Conservation (phyloP, 495 filamentous ascomycete genomes). For the Xylaria castorea region DNA sequence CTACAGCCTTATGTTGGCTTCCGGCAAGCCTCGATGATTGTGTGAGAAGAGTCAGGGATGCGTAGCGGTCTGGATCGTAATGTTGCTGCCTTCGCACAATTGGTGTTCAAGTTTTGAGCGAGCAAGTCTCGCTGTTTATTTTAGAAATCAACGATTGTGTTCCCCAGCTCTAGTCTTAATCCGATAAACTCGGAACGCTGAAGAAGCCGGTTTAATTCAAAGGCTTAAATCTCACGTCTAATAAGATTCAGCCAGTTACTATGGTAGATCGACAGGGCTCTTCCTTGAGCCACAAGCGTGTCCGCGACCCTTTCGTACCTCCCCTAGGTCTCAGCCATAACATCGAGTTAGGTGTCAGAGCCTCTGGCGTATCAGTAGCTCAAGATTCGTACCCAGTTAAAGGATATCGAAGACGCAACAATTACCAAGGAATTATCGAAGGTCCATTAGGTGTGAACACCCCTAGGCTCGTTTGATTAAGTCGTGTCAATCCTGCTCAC, state of each 20-base stretch:
- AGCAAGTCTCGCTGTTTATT: neutral
- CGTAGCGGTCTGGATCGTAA: neutral
- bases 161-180: neutral
- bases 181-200: neutral
- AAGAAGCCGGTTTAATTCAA: neutral
- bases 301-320: conserved; percentile 2
- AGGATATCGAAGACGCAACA: conserved; percentile 28
- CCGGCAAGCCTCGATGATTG: neutral
- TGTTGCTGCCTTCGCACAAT: neutral
- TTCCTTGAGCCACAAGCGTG: neutral
- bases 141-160: neutral
- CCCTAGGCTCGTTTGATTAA: neutral
- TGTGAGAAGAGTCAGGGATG: neutral
- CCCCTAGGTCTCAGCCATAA: neutral
- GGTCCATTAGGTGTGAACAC: conserved; percentile 35
- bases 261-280: conserved; percentile 29
- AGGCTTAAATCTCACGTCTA: neutral
- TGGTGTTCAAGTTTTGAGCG: neutral
- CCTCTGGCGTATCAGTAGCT: conserved; percentile 3
- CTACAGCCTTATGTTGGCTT: neutral
- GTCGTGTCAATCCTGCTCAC: conserved; percentile 14
- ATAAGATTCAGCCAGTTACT: neutral
- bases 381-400: conserved; percentile 17
- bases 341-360: conserved; percentile 19
- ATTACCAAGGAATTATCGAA: conserved; percentile 36